Evolutionary conservation across 768 basidiomycete species (phyloP).

Genomic region (Chalciporus sphaerocephalus): DNA sequence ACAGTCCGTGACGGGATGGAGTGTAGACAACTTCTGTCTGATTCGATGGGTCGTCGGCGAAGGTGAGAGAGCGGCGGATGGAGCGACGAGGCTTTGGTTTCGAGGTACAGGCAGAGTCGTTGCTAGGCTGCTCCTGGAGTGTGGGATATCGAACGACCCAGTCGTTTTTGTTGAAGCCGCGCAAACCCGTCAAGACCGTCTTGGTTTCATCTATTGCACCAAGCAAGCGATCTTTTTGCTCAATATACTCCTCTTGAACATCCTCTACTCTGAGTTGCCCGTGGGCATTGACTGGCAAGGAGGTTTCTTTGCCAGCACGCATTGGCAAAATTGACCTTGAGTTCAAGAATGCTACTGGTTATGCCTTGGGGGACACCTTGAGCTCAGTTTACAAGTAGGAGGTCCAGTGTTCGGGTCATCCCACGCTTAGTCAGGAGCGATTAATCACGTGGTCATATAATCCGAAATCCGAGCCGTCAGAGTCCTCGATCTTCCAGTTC

Average conservation of each 20-base stretch:
- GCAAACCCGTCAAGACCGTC: constrained; percentile 62
- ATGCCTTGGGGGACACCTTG: neutral
- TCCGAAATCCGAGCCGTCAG: too few species aligned
- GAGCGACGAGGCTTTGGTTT: constrained; percentile 34
- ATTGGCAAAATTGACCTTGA: constrained; percentile 12
- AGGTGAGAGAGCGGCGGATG: constrained; percentile 69
- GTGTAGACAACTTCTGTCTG: constrained; percentile 63
- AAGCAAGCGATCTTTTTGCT: constrained; percentile 69
- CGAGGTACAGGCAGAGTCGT: constrained; percentile 26
- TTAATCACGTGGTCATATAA: neutral
- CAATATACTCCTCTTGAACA: constrained; percentile 71
- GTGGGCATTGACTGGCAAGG: constrained; percentile 16
- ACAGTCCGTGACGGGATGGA: constrained; percentile 42
- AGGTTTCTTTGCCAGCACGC: constrained; percentile 12
- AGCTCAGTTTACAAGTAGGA: constrained; percentile 6
- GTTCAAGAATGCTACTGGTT: neutral
- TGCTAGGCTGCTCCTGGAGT: constrained; percentile 45
- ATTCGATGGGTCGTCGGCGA: constrained; percentile 75
- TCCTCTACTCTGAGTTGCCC: constrained; percentile 55
- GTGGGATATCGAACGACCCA: constrained; percentile 91
- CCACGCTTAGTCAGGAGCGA: neutral
- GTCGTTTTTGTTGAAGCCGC: constrained; percentile 75
- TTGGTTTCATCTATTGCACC: constrained; percentile 73
- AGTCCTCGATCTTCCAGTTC: neutral
- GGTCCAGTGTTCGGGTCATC: neutral